Base-by-base conservation (phyloP, 1,139 yeast genomes). In the Suhomyces kunorum region DNA sequence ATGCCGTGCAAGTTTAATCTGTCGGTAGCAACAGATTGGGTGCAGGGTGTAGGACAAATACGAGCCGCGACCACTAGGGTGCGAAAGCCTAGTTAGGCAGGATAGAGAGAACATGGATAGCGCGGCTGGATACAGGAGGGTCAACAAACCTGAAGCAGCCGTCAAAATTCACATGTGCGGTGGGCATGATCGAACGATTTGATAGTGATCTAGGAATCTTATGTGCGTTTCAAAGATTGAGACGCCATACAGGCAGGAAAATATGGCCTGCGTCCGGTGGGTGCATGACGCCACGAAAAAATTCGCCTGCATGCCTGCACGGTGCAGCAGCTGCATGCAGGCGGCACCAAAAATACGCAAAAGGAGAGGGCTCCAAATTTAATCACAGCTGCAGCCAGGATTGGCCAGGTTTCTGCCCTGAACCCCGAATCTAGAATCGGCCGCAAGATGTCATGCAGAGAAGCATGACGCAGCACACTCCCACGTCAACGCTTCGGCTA, bases 361-460 rank as follows among this genome's bases (percentile, higher is more conserved):
- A n/a, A n/a, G n/a, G n/a, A n/a, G n/a, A n/a, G n/a, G n/a, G n/a
- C n/a, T n/a, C n/a, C n/a, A n/a, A n/a, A n/a, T n/a, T n/a, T n/a
- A n/a, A n/a, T n/a, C n/a, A n/a, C n/a, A n/a, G n/a, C n/a, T n/a
- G n/a, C n/a, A n/a, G n/a, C n/a, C n/a, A n/a, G n/a, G n/a, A n/a
- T n/a, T n/a, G n/a, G n/a, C n/a, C n/a, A n/a, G n/a, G n/a, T n/a
- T n/a, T 9, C n/a, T 20, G 24, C 24, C n/a, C 24, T 9, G 24
- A 6, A 24, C n/a, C 18, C 23, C 22, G 23, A 23, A 24, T 24
- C 34, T 32, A 32, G 40, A 20, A 14, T 32, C 29, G 23, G 9
- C 18, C 22, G 29, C 22, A 12, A 28, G 30, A 26, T 32, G 36
- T 38, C 40, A 38, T 38, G 40, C 40, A 38, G 20, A 28, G 40